Evolutionary conservation across 2,329 filamentous ascomycete genomes (phyloP).

Genomic region (Didymella glomerata): DNA sequence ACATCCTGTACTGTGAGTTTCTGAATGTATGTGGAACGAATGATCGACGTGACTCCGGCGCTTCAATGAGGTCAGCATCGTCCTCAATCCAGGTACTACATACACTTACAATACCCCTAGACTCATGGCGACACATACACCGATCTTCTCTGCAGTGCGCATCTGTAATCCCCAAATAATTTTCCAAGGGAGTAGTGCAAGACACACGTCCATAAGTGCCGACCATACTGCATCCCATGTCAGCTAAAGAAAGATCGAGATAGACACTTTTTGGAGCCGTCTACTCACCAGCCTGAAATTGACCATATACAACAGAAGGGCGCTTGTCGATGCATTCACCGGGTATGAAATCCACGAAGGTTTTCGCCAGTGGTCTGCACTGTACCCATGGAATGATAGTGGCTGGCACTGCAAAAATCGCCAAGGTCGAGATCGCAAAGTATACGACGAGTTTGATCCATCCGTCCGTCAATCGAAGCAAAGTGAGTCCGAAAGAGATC

Average conservation of each 20-base stretch:
- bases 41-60: constrained; percentile 20
- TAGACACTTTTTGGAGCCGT: not conserved
- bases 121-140: constrained; percentile 25
- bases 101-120: constrained; percentile 20
- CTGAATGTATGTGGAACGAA: constrained; percentile 21
- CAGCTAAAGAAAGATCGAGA: constrained; percentile 3
- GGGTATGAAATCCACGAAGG: constrained; percentile 16
- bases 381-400: constrained; percentile 17
- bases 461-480: constrained; percentile 23
- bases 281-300: constrained; percentile 18
- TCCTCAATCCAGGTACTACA: not conserved
- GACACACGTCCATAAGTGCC: constrained; percentile 24
- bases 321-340: constrained; percentile 15
- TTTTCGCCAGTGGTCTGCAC: constrained; percentile 21
- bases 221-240: constrained; percentile 20
- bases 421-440: constrained; percentile 17
- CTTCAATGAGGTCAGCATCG: constrained; percentile 16
- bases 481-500: constrained; percentile 23
- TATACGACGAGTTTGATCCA: constrained; percentile 18
- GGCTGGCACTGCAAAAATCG: constrained; percentile 16
- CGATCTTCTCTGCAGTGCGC: constrained; percentile 23
- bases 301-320: constrained; percentile 15
- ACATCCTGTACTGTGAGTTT: constrained; percentile 22
- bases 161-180: constrained; percentile 23
- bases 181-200: constrained; percentile 23